These are phyloP conservation scores for Pythium brachiatum DNA, from an alignment of 352 stramenopile genomes.

Conservation along the genomic window DNA sequence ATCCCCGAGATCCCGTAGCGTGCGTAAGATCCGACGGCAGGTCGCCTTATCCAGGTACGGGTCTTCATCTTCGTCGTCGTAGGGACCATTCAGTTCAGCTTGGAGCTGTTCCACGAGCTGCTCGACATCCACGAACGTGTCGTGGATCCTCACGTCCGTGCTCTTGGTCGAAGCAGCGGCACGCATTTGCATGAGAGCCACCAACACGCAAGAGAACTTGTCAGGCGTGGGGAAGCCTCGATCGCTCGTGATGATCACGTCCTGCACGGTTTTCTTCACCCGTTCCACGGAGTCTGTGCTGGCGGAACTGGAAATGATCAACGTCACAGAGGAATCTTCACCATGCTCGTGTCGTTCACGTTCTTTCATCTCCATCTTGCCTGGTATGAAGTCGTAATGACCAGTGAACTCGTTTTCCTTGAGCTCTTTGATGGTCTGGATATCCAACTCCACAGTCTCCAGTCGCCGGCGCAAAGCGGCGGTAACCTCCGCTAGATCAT, in stretches of 20 bases:
- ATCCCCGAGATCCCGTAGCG: slow-evolving; percentile 6
- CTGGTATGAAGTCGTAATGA: not conserved
- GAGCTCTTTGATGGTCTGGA: not conserved
- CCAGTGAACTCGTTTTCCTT: not conserved
- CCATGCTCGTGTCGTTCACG: not conserved
- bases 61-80: not conserved
- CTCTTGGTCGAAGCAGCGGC: not conserved
- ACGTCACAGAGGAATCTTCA: not conserved
- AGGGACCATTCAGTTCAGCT: not conserved
- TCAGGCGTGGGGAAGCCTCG: slow-evolving; percentile 3
- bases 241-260: not conserved
- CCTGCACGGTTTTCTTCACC: not conserved
- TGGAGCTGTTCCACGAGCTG: not conserved
- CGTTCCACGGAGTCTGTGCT: not conserved
- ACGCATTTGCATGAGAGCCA: not conserved
- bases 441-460: not conserved
- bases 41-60: not conserved
- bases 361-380: no score
- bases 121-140: not conserved
- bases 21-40: not conserved
- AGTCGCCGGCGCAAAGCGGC: not conserved
- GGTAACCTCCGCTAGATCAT: not conserved
- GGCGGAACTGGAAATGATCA: not conserved
- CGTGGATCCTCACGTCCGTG: not conserved
- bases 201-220: not conserved